These are phyloP conservation scores for Hibiscus syriacus DNA, from an alignment of 345 rosid genomes.

Conservation along the genomic window DNA sequence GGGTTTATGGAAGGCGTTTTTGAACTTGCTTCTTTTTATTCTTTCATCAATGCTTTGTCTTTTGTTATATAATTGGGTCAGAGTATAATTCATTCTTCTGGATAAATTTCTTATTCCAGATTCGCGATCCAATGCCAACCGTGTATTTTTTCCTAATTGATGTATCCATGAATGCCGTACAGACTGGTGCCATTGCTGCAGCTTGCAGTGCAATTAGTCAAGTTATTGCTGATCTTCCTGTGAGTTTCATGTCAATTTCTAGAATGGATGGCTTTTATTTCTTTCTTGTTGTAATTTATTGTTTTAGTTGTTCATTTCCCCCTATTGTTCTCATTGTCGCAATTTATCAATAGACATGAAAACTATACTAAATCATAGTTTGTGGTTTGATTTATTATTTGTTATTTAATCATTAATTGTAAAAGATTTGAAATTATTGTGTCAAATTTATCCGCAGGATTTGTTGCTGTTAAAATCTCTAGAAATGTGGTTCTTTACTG, in stretches of 20 bases:
- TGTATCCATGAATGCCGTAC: background rate
- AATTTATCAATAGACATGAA: background rate
- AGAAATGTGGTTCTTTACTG: background rate
- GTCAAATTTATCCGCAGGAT: no score
- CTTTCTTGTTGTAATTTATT: background rate
- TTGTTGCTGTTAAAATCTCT: no score
- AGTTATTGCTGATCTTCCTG: background rate
- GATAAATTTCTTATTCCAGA: background rate
- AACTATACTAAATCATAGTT: background rate
- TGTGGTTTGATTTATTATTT: background rate
- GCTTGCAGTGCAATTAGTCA: background rate
- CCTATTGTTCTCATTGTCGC: background rate
- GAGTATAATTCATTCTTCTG: background rate
- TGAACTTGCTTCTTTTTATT: background rate
- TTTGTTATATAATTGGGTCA: background rate
- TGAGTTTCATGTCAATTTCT: background rate
- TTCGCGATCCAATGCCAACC: background rate
- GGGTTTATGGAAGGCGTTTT: background rate
- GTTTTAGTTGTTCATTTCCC: background rate
- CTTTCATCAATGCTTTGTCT: background rate
- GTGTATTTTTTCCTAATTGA: background rate
- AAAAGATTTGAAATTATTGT: background rate
- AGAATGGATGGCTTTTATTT: background rate
- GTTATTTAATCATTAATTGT: background rate
- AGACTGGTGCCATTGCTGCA: background rate